Percentiles rank a stretch among this genome's conserved stretches.
Evolutionary conservation across 345 rosid species (phyloP).

Genomic region (Populus nigra): DNA sequence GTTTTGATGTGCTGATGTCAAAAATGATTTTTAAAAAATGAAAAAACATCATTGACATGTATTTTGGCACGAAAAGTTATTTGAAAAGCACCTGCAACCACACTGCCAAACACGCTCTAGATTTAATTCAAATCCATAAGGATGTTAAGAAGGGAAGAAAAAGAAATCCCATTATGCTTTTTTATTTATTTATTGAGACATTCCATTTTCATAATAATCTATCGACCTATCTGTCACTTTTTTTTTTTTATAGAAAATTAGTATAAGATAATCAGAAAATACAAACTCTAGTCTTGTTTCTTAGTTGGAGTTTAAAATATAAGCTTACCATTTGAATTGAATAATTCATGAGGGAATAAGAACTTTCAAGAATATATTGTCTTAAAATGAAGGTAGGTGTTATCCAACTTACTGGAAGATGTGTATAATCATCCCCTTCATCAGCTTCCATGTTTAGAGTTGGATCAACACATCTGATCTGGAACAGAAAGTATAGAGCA

Average conservation of each 20-base stretch:
- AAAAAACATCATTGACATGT: no score
- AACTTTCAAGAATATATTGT: not conserved
- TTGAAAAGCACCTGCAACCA: no score
- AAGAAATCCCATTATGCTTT: not conserved
- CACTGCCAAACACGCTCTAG: no score
- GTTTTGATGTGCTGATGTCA: no score
- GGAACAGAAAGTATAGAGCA: constrained; percentile 12
- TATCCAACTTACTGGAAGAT: constrained; percentile 68
- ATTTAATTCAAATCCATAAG: not conserved
- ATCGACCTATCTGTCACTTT: not conserved
- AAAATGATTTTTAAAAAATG: no score
- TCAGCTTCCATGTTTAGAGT: constrained; percentile 96
- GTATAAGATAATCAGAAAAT: not conserved
- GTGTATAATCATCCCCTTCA: constrained; percentile 89
- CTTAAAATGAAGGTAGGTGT: not conserved
- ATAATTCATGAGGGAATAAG: not conserved
- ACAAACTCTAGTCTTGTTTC: not conserved
- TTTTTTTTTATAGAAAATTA: not conserved
- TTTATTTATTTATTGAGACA: not conserved
- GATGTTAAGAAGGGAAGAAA: not conserved
- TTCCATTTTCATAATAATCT: not conserved
- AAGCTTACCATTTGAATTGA: not conserved
- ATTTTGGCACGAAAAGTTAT: no score
- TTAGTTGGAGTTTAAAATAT: not conserved
- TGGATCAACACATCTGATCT: constrained; percentile 93